These are phyloP conservation scores for Aspergillus pseudotamarii DNA, from an alignment of 2,329 filamentous ascomycete genomes.

Conservation along the genomic window DNA sequence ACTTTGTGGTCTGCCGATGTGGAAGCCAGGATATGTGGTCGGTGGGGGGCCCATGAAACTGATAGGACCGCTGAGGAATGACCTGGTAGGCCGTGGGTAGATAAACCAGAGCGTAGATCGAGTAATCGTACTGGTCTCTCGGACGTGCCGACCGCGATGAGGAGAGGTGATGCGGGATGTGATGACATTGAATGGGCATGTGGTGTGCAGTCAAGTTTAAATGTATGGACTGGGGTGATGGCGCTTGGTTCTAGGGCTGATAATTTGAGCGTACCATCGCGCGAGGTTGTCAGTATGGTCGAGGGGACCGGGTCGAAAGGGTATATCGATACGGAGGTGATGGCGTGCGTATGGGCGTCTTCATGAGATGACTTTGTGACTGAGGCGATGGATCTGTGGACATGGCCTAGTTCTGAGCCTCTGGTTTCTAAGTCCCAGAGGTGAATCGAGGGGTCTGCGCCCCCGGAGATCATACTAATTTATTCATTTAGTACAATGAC, in stretches of 20 bases:
- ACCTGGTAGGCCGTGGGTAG: conserved; percentile 70
- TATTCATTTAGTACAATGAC: conserved; percentile 15
- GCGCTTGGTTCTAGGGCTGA: conserved; percentile 41
- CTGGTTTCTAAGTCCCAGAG: conserved; percentile 81
- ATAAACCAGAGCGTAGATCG: conserved; percentile 80
- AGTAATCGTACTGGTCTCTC: conserved; percentile 82
- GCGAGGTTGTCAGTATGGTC: conserved; percentile 49
- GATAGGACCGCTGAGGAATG: conserved; percentile 69
- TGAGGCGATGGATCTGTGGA: conserved; percentile 55
- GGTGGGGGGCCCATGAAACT: conserved; percentile 78
- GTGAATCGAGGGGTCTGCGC: conserved; percentile 79
- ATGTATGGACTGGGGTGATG: conserved; percentile 50
- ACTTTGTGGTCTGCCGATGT: conserved; percentile 83
- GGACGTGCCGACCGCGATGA: conserved; percentile 87
- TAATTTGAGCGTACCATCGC: conserved; percentile 50
- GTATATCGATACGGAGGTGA: conserved; percentile 52
- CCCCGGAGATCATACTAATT: conserved; percentile 75
- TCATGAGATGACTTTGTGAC: conserved; percentile 40
- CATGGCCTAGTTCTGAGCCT: conserved; percentile 52
- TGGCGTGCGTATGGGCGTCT: conserved; percentile 47
- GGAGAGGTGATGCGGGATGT: conserved; percentile 66
- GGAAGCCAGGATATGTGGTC: conserved; percentile 78
- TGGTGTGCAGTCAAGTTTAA: conserved; percentile 49
- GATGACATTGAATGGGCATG: conserved; percentile 71
- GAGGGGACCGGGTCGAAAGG: conserved; percentile 51